Percentiles rank a stretch among this genome's conserved stretches.
Evolutionary conservation across 768 basidiomycete genomes (phyloP).

Genomic region (Leccinum imitatum): DNA sequence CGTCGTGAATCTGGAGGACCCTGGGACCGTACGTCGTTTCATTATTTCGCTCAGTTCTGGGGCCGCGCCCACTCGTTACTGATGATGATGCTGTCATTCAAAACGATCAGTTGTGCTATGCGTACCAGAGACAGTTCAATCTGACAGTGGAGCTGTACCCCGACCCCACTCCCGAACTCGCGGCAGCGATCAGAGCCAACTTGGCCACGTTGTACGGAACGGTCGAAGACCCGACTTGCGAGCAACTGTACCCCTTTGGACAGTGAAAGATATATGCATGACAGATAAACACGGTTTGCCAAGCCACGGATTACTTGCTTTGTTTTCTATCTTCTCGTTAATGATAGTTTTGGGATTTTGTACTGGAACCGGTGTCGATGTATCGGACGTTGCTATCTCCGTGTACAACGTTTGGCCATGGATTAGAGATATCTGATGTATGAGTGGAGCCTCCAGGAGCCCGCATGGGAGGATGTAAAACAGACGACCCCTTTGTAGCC

Average conservation of each 20-base stretch:
- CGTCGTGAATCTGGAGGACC: slow-evolving; percentile 12
- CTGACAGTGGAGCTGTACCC: slow-evolving; percentile 23
- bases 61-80: not conserved
- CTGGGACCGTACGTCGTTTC: slow-evolving; percentile 12
- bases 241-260: slow-evolving; percentile 20
- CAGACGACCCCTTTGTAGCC: no score
- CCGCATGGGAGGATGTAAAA: no score
- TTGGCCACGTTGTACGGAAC: slow-evolving; percentile 16
- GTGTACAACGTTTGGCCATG: no score
- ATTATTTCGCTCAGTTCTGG: not conserved
- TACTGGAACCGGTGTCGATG: not conserved
- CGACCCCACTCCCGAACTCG: slow-evolving; percentile 20
- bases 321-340: not conserved
- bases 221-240: slow-evolving; percentile 11
- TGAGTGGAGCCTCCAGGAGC: no score
- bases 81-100: not conserved
- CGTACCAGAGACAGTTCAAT: slow-evolving; percentile 22
- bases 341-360: not conserved
- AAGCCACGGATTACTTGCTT: not conserved
- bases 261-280: not conserved
- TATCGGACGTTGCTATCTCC: not conserved
- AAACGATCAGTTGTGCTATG: slow-evolving; percentile 17
- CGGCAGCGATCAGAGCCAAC: slow-evolving; percentile 23
- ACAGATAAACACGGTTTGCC: not conserved
- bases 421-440: not conserved